These are phyloP conservation scores for Picea abies DNA, from an alignment of 83 land plant species.

Conservation along the genomic window DNA sequence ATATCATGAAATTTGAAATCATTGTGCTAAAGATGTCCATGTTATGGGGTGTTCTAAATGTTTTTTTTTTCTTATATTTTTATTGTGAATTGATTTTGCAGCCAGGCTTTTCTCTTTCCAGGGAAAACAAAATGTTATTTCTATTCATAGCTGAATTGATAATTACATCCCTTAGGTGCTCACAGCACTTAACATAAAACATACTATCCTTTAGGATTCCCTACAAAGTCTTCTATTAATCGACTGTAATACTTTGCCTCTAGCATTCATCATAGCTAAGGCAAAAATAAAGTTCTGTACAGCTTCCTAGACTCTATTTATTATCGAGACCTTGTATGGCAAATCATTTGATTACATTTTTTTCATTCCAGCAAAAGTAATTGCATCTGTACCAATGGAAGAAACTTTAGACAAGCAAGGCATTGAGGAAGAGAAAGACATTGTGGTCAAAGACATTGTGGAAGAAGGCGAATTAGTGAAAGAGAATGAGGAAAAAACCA, in stretches of 20 bases:
- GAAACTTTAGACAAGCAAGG: conserved; percentile 25
- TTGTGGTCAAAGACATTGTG: conserved; percentile 25
- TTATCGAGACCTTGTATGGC: not conserved
- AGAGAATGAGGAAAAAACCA: conserved; percentile 46
- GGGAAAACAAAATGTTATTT: not conserved
- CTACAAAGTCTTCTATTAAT: too few relatives aligned
- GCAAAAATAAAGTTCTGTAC: not conserved
- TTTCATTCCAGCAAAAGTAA: not conserved
- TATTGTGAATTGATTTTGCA: not conserved
- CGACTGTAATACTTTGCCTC: too few relatives aligned
- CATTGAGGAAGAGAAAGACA: conserved; percentile 23
- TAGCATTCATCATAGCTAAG: too few relatives aligned
- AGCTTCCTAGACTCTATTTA: too few relatives aligned
- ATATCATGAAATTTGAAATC: too few relatives aligned
- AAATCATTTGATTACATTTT: not conserved
- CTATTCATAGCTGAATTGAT: too few relatives aligned
- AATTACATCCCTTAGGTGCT: too few relatives aligned
- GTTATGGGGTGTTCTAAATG: too few relatives aligned
- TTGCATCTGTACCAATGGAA: not conserved
- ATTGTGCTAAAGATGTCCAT: too few relatives aligned
- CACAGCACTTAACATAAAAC: too few relatives aligned
- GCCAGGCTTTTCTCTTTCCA: too few relatives aligned
- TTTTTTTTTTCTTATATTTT: not conserved
- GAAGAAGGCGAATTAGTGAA: conserved; percentile 41
- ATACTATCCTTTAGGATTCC: too few relatives aligned